Evolutionary conservation across 345 rosid genomes (phyloP), one percentile per base, ranked within the genome.

Genomic region (Ailanthus altissimus): DNA sequence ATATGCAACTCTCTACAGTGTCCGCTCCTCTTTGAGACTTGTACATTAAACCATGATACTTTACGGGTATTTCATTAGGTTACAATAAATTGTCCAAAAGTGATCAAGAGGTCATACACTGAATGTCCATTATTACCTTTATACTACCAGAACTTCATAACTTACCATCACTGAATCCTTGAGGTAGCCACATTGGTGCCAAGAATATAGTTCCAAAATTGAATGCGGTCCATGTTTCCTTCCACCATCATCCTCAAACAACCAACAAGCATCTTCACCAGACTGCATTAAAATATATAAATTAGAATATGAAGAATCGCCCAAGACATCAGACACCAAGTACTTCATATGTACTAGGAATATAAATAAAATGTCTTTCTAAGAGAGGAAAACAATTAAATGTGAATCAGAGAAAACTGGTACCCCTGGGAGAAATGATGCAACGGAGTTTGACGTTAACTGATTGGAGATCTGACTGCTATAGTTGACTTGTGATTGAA

Each of bases 151-250:
- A 16, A 56, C 45, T 23, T 53, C 50, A 26, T 61, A 72, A 68
- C 89, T 82, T 82, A 94, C 99, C 93, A 80, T 84, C 25, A 85
- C 75, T 21, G 94, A 80, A 86, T 87, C 93, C 32, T 63, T 78
- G 51, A 94, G 81, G 83, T 90, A 86, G 56, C 97, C 92, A 82
- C 76, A 50, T 67, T 51, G 82, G 79, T 86, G 88, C 95, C 94
- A 92, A 73, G 92, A 85, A 86, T 66, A 86, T 58, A 97, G 85
- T 77, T 94, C 92, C 63, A 46, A 40, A 68, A 97, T 85, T 66
- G 90, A 84, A 87, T 92, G 90, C 1, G 97, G 97, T 70, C 98
- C 99, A 77, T 88, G 96, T 80, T 88, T 87, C 74, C 63, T 88
- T 70, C 96, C 93, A 72, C 84, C 84, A 61, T 73, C 84, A 80